Evolutionary conservation across 1,284 basidiomycete species (phyloP).

Genomic region (Phellopilus nigrolimitatus): DNA sequence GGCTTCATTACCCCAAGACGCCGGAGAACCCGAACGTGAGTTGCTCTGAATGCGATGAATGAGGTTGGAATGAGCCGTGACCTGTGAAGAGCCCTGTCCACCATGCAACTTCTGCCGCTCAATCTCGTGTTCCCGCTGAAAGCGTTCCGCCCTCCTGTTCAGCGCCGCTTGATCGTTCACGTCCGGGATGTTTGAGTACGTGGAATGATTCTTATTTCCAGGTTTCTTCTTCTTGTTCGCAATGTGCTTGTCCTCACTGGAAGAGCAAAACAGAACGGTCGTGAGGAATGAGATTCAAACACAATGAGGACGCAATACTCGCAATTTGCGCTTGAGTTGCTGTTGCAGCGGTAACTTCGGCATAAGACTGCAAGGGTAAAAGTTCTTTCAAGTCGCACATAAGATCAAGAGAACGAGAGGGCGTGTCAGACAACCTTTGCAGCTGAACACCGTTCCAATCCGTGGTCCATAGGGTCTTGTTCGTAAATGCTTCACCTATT

Average conservation of each 20-base stretch:
- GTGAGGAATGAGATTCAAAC: neutral
- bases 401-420: constrained; percentile 18
- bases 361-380: constrained; percentile 44
- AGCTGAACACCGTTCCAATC: constrained; percentile 84
- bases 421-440: constrained; percentile 49
- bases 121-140: constrained; percentile 76
- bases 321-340: constrained; percentile 70
- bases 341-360: constrained; percentile 53
- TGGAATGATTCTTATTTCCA: constrained; percentile 24
- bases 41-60: constrained; percentile 33
- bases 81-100: constrained; percentile 38
- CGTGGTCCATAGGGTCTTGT: constrained; percentile 80
- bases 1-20: constrained; percentile 48
- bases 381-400: constrained; percentile 18
- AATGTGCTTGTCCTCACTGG: constrained; percentile 38
- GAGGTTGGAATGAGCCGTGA: constrained; percentile 49
- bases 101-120: constrained; percentile 58
- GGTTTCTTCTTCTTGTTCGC: constrained; percentile 60
- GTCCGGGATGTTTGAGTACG: constrained; percentile 35
- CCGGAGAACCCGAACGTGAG: constrained; percentile 44
- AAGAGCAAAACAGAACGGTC: neutral
- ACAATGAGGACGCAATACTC: constrained; percentile 20
- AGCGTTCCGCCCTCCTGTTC: constrained; percentile 67
- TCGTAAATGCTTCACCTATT: constrained; percentile 77
- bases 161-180: constrained; percentile 62